These are phyloP conservation scores for Zoysia matrella DNA, from an alignment of 202 grass and related monocot species.

Conservation along the genomic window DNA sequence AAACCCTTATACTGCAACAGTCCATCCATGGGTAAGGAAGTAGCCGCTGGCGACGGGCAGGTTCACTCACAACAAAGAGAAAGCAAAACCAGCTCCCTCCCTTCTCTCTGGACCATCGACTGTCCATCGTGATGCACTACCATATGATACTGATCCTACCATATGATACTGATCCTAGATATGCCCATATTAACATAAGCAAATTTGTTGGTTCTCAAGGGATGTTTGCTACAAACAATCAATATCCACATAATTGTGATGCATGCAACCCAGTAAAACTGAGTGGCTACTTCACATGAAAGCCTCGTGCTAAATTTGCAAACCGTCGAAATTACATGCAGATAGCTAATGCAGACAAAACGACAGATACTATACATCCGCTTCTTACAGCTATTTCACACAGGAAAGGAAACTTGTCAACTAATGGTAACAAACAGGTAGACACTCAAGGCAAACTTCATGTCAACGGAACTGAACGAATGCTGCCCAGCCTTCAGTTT, in stretches of 20 bases:
- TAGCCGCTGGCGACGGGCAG: too few species aligned
- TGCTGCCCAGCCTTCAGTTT: not conserved
- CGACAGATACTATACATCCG: constrained; percentile 31
- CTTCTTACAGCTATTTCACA: constrained; percentile 47
- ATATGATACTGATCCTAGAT: too few species aligned
- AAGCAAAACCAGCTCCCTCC: too few species aligned
- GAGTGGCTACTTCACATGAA: not conserved
- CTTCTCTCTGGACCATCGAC: too few species aligned
- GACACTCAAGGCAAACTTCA: constrained; percentile 2
- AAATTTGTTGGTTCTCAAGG: too few species aligned
- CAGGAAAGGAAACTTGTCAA: constrained; percentile 35
- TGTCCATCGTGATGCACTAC: too few species aligned
- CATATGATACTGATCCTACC: too few species aligned
- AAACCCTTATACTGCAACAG: too few species aligned
- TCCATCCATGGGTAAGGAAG: too few species aligned
- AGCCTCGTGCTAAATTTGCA: constrained; percentile 2
- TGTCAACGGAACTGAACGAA: constrained; percentile 26
- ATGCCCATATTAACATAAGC: too few species aligned
- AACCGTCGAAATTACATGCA: not conserved
- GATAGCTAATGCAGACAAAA: constrained; percentile 12
- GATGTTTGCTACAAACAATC: not conserved
- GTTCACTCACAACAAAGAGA: too few species aligned
- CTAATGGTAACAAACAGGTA: constrained; percentile 10
- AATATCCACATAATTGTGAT: not conserved
- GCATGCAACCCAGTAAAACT: not conserved